Evolutionary conservation across 2,329 filamentous ascomycete species (phyloP), one percentile per base, ranked within the genome.

Genomic region (Fulvia fulva): DNA sequence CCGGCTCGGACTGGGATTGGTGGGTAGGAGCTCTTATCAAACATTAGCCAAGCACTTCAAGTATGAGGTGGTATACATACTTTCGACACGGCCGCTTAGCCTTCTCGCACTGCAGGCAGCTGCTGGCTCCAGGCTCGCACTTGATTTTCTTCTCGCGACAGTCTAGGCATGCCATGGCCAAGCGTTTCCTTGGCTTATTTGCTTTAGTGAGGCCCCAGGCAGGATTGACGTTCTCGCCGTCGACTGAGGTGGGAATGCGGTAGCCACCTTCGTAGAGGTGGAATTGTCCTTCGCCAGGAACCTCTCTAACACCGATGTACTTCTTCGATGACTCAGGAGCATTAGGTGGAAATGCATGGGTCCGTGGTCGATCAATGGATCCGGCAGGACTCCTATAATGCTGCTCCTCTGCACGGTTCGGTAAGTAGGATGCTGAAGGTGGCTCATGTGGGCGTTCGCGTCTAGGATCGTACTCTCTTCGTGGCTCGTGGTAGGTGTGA

Each of bases 101-200:
- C 76, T 96, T 96, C 71, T 94, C 88, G 73, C 92, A 97, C 75
- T 96, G 91, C 55, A 92, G 84, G 68, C 92, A 97, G 66, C 90
- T 91, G 41, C 89, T 89, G 64, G 85, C 88, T 67, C 92, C 91
- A 1, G 91, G 92, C 64, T 96, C 91, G 70, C 92, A 97, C 74
- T 96, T 96, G 77, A 97, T 96, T 80, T 96, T 97, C 84, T 96
- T 97, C 76, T 96, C 91, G 52, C 92, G 85, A 73, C 92, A 97
- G 12, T 91, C 94, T 58, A 96, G 82, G 71, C 92, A 97, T n/a
- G 91, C 91, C 72, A 96, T 91, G 23, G 92, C 91, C 57, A 96
- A 80, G 57, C 92, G 83, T 77, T 97, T 97, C 65, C 92, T 85
- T 50, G 92, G 91, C 77, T 96, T 96, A 14, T 92, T 92, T 1